A percentile compares a stretch with the other conserved stretches of the same genome.
Evolutionary conservation across 2,329 filamentous ascomycete species (phyloP).

Genomic region (Penicillium nordicum): DNA sequence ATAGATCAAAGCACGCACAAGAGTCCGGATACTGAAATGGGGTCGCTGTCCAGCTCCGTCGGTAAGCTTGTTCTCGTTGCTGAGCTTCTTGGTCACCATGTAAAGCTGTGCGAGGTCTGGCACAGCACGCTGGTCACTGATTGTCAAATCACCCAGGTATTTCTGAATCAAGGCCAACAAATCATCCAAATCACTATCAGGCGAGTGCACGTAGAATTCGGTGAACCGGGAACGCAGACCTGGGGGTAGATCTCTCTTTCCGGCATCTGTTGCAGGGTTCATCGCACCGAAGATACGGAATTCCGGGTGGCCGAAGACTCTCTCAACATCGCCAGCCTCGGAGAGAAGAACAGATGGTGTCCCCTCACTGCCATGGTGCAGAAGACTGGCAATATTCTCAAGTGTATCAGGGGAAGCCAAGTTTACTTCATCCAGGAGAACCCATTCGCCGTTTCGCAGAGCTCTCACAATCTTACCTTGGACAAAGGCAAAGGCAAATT

Average conservation of each 20-base stretch:
- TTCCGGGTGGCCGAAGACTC: slow-evolving; percentile 81
- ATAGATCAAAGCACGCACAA: slow-evolving; percentile 86
- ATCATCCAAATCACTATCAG: slow-evolving; percentile 82
- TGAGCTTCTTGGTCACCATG: slow-evolving; percentile 77
- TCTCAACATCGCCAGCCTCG: slow-evolving; percentile 89
- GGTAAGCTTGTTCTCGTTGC: slow-evolving; percentile 77
- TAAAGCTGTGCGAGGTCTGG: slow-evolving; percentile 84
- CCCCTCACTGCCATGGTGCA: slow-evolving; percentile 68
- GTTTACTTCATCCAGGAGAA: slow-evolving; percentile 95
- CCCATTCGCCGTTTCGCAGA: slow-evolving; percentile 94
- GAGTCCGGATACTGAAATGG: slow-evolving; percentile 91
- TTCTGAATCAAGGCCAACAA: slow-evolving; percentile 82
- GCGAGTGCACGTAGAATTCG: slow-evolving; percentile 88
- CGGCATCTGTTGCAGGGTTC: slow-evolving; percentile 97
- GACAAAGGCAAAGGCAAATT: slow-evolving; percentile 91
- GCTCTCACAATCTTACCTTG: slow-evolving; percentile 96
- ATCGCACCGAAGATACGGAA: slow-evolving; percentile 98
- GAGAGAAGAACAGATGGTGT: slow-evolving; percentile 82
- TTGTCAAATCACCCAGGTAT: slow-evolving; percentile 71
- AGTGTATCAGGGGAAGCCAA: slow-evolving; percentile 90
- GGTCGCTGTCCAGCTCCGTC: slow-evolving; percentile 95
- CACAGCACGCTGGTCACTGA: slow-evolving; percentile 68
- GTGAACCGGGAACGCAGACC: slow-evolving; percentile 91
- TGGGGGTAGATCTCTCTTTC: slow-evolving; percentile 87
- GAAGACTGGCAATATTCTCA: slow-evolving; percentile 85